A percentile compares a stretch with the other conserved stretches of the same genome.
phyloP scores from a whole-genome alignment of 306 rosid genomes.

The Fagus crenata region DNA sequence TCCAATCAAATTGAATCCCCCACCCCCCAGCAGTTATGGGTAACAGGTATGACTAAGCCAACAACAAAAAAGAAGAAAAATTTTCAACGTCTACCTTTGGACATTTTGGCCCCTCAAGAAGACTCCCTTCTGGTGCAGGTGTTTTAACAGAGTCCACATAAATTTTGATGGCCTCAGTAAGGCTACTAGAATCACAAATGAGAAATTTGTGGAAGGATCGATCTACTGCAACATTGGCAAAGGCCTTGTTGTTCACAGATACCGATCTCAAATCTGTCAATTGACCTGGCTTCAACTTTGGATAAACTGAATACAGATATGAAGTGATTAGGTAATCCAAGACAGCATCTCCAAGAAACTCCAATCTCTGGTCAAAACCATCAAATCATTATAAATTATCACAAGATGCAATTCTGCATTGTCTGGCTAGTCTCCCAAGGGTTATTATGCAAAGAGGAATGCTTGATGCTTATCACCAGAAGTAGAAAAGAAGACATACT shows the following conservation, averaged over 20 bases:
- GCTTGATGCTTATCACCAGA: constrained; percentile 11
- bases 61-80: background rate
- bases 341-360: constrained; percentile 97
- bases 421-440: constrained; percentile 3
- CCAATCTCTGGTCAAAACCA: constrained; percentile 69
- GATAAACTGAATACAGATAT: constrained; percentile 87
- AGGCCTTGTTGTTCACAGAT: constrained; percentile 78
- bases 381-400: constrained; percentile 17
- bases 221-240: constrained; percentile 77
- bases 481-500: constrained; percentile 17
- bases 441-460: constrained; percentile 22
- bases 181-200: constrained; percentile 56
- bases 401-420: constrained; percentile 5
- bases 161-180: constrained; percentile 53
- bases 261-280: constrained; percentile 90
- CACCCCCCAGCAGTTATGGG: background rate
- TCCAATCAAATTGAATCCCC: too few relatives aligned
- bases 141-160: constrained; percentile 51
- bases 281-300: constrained; percentile 85
- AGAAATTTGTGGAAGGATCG: constrained; percentile 64
- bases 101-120: constrained; percentile 59
- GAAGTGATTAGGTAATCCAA: constrained; percentile 91
- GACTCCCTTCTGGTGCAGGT: constrained; percentile 26
- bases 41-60: background rate
- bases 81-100: constrained; percentile 64